Evolutionary conservation across 495 filamentous ascomycete species (phyloP).

Genomic region (Penicillium turbatum): DNA sequence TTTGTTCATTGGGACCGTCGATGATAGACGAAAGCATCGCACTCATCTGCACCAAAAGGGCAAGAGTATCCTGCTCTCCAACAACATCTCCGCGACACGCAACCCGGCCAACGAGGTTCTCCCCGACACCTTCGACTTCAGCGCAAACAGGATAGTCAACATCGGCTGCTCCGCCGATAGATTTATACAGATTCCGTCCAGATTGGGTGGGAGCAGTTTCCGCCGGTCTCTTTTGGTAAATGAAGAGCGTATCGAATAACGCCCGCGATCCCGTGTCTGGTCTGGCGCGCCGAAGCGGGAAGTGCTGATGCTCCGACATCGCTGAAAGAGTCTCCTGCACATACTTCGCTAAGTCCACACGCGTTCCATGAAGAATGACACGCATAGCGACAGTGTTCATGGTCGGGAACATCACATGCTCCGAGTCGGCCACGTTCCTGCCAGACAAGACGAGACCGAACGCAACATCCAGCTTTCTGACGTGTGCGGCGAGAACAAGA

Average conservation of each 20-base stretch:
- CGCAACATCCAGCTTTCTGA: conserved; percentile 61
- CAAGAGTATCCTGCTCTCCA: conserved; percentile 33
- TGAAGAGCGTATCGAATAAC: conserved; percentile 81
- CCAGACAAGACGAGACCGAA: conserved; percentile 73
- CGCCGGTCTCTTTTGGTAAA: conserved; percentile 59
- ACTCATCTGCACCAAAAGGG: conserved; percentile 53
- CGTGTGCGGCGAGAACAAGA: conserved; percentile 57
- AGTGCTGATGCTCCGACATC: conserved; percentile 54
- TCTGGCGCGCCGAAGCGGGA: conserved; percentile 34
- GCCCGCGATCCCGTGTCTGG: conserved; percentile 20
- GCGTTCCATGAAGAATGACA: conserved; percentile 35
- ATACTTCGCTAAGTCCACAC: conserved; percentile 38
- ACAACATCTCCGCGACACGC: conserved; percentile 59
- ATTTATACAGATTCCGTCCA: conserved; percentile 42
- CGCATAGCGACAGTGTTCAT: conserved; percentile 81
- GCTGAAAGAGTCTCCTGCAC: conserved; percentile 61
- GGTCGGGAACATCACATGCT: conserved; percentile 72
- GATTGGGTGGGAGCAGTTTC: not conserved
- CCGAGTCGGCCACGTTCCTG: conserved; percentile 60
- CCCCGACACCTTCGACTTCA: conserved; percentile 62
- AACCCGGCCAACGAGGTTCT: conserved; percentile 58
- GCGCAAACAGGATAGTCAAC: conserved; percentile 78
- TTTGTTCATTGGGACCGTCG: conserved; percentile 36
- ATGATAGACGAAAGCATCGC: conserved; percentile 51
- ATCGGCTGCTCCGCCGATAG: conserved; percentile 54